Percentiles rank a stretch among this genome's conserved stretches.
Evolutionary conservation across 495 filamentous ascomycete genomes (phyloP).

Genomic region (Talaromyces wortmannii): DNA sequence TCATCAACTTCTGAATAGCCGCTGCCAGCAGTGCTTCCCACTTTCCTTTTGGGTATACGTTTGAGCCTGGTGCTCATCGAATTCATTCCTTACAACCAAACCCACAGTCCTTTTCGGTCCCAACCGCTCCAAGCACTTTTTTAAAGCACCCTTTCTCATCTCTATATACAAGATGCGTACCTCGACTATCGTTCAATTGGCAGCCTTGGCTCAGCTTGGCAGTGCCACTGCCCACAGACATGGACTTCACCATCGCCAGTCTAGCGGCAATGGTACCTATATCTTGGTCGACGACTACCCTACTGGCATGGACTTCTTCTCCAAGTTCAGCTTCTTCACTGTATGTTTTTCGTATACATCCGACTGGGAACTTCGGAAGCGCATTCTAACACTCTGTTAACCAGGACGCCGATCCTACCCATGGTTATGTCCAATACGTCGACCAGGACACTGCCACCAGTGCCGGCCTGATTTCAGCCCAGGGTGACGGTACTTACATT

Average conservation of each 20-base stretch:
- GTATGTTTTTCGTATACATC: conserved; percentile 22
- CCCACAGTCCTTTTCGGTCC: not conserved
- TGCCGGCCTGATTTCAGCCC: conserved; percentile 47
- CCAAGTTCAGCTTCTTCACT: conserved; percentile 46
- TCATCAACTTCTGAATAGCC: not conserved
- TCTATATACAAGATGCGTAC: conserved; percentile 28
- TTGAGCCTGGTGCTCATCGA: not conserved
- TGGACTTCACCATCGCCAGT: not conserved
- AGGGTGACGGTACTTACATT: conserved; percentile 33
- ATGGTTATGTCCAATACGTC: conserved; percentile 62
- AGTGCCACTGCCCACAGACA: conserved; percentile 15
- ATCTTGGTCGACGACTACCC: conserved; percentile 39
- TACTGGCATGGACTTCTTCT: conserved; percentile 35
- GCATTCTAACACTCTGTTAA: conserved; percentile 3
- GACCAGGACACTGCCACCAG: conserved; percentile 41
- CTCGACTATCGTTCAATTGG: conserved; percentile 30
- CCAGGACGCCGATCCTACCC: conserved; percentile 52
- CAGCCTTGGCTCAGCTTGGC: conserved; percentile 32
- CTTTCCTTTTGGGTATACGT: conserved; percentile 1
- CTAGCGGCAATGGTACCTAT: conserved; percentile 20
- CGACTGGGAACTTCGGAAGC: not conserved
- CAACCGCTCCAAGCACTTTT: no score
- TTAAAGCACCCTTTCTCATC: not conserved
- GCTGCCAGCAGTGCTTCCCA: not conserved
- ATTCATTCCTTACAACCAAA: not conserved